These are phyloP conservation scores for Exophiala aquamarina DNA, from an alignment of 2,329 filamentous ascomycete species.

Conservation along the genomic window DNA sequence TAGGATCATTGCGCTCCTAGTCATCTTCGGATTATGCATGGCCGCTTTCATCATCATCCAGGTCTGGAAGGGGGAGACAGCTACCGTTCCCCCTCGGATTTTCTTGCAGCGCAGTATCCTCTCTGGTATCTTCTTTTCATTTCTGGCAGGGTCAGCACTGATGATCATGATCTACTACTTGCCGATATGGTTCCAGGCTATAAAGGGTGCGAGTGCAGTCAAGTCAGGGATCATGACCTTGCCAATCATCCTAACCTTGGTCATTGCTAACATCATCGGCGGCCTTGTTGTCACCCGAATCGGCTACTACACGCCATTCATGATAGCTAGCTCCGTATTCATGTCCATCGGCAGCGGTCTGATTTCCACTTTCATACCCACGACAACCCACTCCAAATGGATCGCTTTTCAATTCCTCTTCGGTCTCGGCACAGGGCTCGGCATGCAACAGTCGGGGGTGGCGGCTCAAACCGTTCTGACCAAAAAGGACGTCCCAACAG, in stretches of 20 bases:
- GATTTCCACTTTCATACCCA: conserved; percentile 33
- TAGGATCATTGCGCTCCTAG: conserved; percentile 48
- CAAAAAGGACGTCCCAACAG: not conserved
- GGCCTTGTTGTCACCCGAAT: conserved; percentile 15
- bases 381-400: conserved; percentile 27
- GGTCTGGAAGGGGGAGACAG: conserved; percentile 47
- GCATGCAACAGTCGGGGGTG: conserved; percentile 23
- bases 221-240: conserved; percentile 22
- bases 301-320: conserved; percentile 28
- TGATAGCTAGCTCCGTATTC: conserved; percentile 26
- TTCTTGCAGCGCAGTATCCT: conserved; percentile 38
- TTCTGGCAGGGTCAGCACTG: conserved; percentile 37
- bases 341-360: conserved; percentile 32
- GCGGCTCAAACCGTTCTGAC: conserved; percentile 19
- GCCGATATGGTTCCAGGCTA: conserved; percentile 47
- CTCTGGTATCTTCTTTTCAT: conserved; percentile 33
- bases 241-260: conserved; percentile 18
- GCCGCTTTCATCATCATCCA: conserved; percentile 49
- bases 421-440: conserved; percentile 26
- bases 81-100: conserved; percentile 41
- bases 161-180: conserved; percentile 40
- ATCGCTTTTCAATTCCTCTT: conserved; percentile 29
- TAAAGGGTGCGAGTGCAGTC: conserved; percentile 35
- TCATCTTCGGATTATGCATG: conserved; percentile 41
- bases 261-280: conserved; percentile 16